Evolutionary conservation across 177 flowering plant genomes (phyloP).

Genomic region (Telopea speciosissima): DNA sequence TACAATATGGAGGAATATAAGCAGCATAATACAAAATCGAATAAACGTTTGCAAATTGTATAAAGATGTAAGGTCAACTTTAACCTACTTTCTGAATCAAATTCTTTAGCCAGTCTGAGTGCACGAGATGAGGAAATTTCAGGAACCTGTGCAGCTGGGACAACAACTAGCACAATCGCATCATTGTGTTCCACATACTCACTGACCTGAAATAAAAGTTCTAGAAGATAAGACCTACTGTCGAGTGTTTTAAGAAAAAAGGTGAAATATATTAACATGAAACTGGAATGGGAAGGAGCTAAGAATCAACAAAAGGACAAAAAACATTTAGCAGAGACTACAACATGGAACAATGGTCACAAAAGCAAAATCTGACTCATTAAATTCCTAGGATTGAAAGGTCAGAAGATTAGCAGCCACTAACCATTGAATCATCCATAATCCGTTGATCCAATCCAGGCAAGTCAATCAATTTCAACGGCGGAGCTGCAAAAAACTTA

Average conservation of each 20-base stretch:
- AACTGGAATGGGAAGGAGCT: no score
- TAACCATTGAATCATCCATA: conserved; percentile 82
- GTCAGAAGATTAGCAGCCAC: conserved; percentile 16
- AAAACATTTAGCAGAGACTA: not conserved
- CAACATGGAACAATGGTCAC: not conserved
- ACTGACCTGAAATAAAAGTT: conserved; percentile 39
- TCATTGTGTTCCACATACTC: conserved; percentile 80
- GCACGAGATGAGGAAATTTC: conserved; percentile 86
- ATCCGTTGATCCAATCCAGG: conserved; percentile 95
- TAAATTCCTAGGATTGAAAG: not conserved
- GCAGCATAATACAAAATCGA: not conserved
- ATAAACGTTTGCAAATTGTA: not conserved
- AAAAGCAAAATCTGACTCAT: not conserved
- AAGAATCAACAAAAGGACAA: not conserved
- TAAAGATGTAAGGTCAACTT: conserved; percentile 5
- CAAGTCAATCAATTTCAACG: conserved; percentile 83
- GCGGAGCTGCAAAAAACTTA: conserved; percentile 58
- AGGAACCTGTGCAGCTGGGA: conserved; percentile 90
- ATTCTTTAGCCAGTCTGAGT: conserved; percentile 74
- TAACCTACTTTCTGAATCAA: conserved; percentile 71
- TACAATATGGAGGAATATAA: no score
- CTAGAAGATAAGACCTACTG: not conserved
- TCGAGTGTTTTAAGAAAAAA: not conserved
- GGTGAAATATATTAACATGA: no score
- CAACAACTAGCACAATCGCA: conserved; percentile 75